Percentiles rank a stretch among this genome's conserved stretches.
Evolutionary conservation across 1,284 basidiomycete genomes (phyloP).

Genomic region (Dichomitus squalens): DNA sequence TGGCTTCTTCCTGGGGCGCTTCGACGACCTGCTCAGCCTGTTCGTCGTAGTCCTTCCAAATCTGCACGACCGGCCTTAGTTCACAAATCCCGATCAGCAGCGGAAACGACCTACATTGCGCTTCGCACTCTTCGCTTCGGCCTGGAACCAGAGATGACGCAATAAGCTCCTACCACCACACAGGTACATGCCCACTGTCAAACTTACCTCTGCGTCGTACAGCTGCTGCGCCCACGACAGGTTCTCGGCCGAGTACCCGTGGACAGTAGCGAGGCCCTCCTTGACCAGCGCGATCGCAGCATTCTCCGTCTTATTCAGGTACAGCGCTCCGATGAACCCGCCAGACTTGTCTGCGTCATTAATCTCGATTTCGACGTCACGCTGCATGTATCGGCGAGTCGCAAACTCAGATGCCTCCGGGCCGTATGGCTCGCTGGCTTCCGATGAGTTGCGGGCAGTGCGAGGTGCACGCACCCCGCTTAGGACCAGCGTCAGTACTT

Average conservation of each 20-base stretch:
- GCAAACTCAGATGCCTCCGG: conserved; percentile 84
- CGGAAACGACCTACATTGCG: conserved; percentile 58
- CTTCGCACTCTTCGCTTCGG: conserved; percentile 75
- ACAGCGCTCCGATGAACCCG: conserved; percentile 92
- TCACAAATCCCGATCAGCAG: conserved; percentile 5
- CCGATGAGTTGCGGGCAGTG: conserved; percentile 77
- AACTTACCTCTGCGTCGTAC: conserved; percentile 77
- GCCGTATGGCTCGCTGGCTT: conserved; percentile 92
- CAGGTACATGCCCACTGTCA: conserved; percentile 4
- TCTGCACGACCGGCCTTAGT: conserved; percentile 43
- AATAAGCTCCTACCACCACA: background rate
- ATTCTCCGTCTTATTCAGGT: conserved; percentile 82
- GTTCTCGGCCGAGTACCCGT: conserved; percentile 85
- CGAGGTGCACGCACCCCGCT: conserved; percentile 86
- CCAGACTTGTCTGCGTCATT: conserved; percentile 92
- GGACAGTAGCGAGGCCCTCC: conserved; percentile 86
- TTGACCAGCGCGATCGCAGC: conserved; percentile 82
- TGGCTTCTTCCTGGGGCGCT: conserved; percentile 43
- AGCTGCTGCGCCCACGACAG: conserved; percentile 81
- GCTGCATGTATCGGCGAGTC: conserved; percentile 84
- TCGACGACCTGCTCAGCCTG: conserved; percentile 60
- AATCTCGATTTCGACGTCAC: conserved; percentile 93
- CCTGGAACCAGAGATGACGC: conserved; percentile 42
- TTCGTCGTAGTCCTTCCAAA: conserved; percentile 83
- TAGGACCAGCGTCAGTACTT: conserved; percentile 87